phyloP scores from a whole-genome alignment of 768 basidiomycete species.

The Suillus cothurnatus region DNA sequence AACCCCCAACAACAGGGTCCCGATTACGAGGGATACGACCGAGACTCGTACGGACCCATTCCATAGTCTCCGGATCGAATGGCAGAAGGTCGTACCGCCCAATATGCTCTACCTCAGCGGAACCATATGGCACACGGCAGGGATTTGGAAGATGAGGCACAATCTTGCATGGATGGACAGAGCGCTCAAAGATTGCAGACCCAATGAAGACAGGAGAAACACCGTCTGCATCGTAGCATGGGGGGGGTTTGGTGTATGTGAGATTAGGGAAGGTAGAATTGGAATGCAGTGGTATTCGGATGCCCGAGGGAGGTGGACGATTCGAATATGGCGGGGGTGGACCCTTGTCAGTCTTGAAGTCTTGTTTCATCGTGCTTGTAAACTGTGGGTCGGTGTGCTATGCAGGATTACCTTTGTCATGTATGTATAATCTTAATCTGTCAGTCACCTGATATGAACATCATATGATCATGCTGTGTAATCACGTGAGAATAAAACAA shows the following conservation, averaged over 20 bases:
- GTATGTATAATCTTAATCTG: no score
- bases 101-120: slow-evolving; percentile 56
- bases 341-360: not conserved
- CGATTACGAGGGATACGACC: slow-evolving; percentile 62
- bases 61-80: slow-evolving; percentile 68
- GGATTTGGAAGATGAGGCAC: slow-evolving; percentile 54
- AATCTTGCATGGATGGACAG: slow-evolving; percentile 86
- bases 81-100: slow-evolving; percentile 79
- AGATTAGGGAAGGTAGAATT: slow-evolving; percentile 41
- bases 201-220: slow-evolving; percentile 67
- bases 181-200: slow-evolving; percentile 63
- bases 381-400: not conserved
- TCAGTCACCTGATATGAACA: no score
- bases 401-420: no score
- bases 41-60: slow-evolving; percentile 64
- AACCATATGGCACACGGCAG: slow-evolving; percentile 64
- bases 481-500: no score
- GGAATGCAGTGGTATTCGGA: slow-evolving; percentile 57
- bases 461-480: no score
- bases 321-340: not conserved
- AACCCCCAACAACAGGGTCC: slow-evolving; percentile 69
- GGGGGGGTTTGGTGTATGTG: slow-evolving; percentile 48
- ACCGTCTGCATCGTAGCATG: slow-evolving; percentile 59
- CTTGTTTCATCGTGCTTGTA: not conserved
- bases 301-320: slow-evolving; percentile 61